A percentile compares a stretch with the other conserved stretches of the same genome.
Evolutionary conservation across 1,284 basidiomycete genomes (phyloP).

Genomic region (Salmacisia buchloeana): DNA sequence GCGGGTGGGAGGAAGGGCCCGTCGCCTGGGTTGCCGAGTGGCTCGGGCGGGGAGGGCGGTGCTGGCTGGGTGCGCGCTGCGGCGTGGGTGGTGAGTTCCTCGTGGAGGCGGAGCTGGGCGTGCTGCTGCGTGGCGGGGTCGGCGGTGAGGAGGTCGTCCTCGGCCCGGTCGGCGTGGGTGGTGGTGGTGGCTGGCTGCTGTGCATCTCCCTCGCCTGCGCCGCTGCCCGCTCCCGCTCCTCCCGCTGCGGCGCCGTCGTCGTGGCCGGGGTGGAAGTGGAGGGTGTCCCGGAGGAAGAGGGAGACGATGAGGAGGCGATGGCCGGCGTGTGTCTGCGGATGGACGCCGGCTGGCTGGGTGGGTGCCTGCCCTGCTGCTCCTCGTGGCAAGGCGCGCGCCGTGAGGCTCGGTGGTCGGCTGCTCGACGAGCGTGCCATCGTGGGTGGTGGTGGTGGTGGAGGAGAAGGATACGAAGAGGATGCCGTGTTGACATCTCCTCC

Average conservation of each 20-base stretch:
- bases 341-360: no score
- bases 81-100: slow-evolving; percentile 1
- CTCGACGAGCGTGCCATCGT: not conserved
- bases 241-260: not conserved
- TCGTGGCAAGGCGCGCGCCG: no score
- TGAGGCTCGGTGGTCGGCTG: no score
- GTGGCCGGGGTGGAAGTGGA: not conserved
- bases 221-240: not conserved
- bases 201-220: not conserved
- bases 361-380: no score
- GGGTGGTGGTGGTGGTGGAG: not conserved
- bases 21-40: not conserved
- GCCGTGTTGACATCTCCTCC: no score
- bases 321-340: not conserved
- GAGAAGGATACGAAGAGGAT: no score
- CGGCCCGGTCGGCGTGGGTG: not conserved
- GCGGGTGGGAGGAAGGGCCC: not conserved
- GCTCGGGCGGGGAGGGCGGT: not conserved
- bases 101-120: not conserved
- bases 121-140: slow-evolving; percentile 2
- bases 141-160: not conserved
- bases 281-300: slow-evolving; percentile 1
- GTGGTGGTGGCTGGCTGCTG: not conserved
- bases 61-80: not conserved
- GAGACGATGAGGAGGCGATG: slow-evolving; percentile 6